Conservation (phyloP, 2,329 filamentous ascomycete genomes). For the Talaromyces sp. region DNA sequence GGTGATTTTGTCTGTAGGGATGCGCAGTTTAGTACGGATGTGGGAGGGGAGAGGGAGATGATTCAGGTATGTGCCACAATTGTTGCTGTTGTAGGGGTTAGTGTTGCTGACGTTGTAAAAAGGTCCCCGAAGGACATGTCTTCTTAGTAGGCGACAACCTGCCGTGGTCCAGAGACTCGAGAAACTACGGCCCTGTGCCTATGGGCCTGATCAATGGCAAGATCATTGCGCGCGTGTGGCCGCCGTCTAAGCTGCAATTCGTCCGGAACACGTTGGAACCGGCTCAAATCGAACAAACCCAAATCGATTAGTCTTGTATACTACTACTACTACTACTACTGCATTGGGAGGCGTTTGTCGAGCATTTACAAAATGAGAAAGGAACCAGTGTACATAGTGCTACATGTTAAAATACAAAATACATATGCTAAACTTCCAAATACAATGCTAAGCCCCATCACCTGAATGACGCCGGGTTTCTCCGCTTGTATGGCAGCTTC, state of each 20-base stretch:
- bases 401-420: conserved; percentile 33
- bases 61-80: conserved; percentile 42
- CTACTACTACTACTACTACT: conserved; percentile 5
- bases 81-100: not conserved
- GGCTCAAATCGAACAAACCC: conserved; percentile 15
- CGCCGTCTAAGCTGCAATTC: conserved; percentile 29
- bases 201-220: conserved; percentile 80
- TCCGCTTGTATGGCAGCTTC: conserved; percentile 59
- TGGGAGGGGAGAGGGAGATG: conserved; percentile 32
- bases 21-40: conserved; percentile 27
- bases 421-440: conserved; percentile 18
- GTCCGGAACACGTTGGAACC: conserved; percentile 32
- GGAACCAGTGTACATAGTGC: conserved; percentile 32
- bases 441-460: no score
- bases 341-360: not conserved
- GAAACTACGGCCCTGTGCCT: conserved; percentile 79
- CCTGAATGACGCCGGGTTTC: conserved; percentile 45
- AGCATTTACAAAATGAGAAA: not conserved
- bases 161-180: conserved; percentile 75
- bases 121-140: conserved; percentile 89
- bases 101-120: no score
- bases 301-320: not conserved
- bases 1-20: conserved; percentile 51
- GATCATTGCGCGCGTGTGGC: conserved; percentile 54
- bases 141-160: conserved; percentile 89